Percentiles rank a stretch among this genome's conserved stretches.
These are phyloP conservation scores for Colletotrichum shisoi DNA, from an alignment of 2,329 filamentous ascomycete genomes.

Conservation along the genomic window DNA sequence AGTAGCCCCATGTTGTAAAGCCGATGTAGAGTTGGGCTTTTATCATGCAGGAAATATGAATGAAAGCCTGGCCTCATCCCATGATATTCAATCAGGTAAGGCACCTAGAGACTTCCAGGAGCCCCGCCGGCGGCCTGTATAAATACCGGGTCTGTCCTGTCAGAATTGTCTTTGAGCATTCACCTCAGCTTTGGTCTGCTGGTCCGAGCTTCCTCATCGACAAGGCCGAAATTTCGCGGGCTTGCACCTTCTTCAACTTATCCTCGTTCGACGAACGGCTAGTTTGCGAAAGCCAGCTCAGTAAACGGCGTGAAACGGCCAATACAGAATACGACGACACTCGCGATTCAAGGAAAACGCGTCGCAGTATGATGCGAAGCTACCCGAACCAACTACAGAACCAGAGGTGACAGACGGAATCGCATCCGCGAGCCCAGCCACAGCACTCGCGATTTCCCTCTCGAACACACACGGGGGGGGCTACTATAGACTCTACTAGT, in stretches of 20 bases:
- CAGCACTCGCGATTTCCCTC: conserved; percentile 38
- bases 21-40: background rate
- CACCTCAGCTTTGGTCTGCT: background rate
- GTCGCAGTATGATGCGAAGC: conserved; percentile 36
- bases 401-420: conserved; percentile 38
- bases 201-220: conserved; percentile 33
- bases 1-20: background rate
- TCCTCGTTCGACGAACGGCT: background rate
- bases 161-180: conserved; percentile 6
- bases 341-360: conserved; percentile 18
- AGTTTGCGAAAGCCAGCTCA: background rate
- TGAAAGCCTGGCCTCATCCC: no score
- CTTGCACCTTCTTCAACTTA: conserved; percentile 5
- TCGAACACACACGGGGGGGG: background rate
- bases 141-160: conserved; percentile 24
- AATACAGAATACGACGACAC: background rate
- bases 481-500: no score
- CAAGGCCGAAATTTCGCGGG: conserved; percentile 37
- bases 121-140: no score
- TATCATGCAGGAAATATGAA: no score
- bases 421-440: conserved; percentile 32
- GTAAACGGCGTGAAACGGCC: background rate
- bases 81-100: no score
- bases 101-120: no score
- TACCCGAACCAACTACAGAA: conserved; percentile 16